Conservation (phyloP, 768 basidiomycete species). For the Cubamyces lactineus region DNA sequence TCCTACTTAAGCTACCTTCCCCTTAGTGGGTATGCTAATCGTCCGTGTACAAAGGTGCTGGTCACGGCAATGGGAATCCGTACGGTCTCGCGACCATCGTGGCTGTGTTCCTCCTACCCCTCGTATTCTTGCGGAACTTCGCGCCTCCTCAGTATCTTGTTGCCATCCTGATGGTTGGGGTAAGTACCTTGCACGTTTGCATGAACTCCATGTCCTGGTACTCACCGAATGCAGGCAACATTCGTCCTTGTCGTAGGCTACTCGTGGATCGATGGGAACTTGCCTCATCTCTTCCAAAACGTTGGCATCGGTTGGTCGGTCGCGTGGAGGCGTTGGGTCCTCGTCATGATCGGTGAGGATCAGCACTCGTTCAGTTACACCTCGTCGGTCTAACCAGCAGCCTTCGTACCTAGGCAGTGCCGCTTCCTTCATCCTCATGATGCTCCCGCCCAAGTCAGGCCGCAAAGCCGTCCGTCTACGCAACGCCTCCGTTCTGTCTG, state of each 20-base stretch:
- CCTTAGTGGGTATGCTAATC: no score
- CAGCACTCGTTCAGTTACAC: no score
- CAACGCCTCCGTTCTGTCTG: slow-evolving; percentile 45
- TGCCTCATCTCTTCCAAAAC: slow-evolving; percentile 43
- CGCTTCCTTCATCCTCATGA: slow-evolving; percentile 56
- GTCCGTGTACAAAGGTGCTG: slow-evolving; percentile 46
- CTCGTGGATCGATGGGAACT: slow-evolving; percentile 59
- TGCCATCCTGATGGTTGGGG: slow-evolving; percentile 42
- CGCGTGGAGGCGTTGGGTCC: slow-evolving; percentile 54
- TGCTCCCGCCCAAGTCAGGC: slow-evolving; percentile 54
- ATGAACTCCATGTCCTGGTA: background rate
- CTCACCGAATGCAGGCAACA: slow-evolving; percentile 38
- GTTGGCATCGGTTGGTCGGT: slow-evolving; percentile 56
- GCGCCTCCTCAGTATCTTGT: slow-evolving; percentile 44
- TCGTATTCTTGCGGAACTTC: slow-evolving; percentile 54
- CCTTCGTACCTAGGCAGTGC: slow-evolving; percentile 41
- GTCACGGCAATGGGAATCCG: slow-evolving; percentile 50
- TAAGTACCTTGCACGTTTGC: slow-evolving; percentile 30
- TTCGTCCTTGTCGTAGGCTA: slow-evolving; percentile 54
- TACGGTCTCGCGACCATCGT: slow-evolving; percentile 55
- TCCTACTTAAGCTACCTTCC: no score
- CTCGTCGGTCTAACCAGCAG: no score
- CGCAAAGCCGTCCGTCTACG: slow-evolving; percentile 49
- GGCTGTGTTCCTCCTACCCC: slow-evolving; percentile 49
- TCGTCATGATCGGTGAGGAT: slow-evolving; percentile 50